phyloP scores from a whole-genome alignment of 2,329 filamentous ascomycete genomes.

The Trichophyton simii region DNA sequence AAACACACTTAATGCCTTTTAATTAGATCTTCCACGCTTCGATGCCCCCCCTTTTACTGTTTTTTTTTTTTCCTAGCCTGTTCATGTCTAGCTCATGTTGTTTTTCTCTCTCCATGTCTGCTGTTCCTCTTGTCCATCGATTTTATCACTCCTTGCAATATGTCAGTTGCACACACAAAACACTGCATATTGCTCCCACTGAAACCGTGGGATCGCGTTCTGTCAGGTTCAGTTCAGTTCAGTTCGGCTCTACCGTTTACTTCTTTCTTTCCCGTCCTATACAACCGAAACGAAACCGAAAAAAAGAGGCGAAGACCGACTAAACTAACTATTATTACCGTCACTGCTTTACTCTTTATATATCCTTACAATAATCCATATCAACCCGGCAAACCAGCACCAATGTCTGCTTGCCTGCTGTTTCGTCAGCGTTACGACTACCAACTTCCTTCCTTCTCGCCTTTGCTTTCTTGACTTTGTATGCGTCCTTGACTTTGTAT shows the following conservation, averaged over 20 bases:
- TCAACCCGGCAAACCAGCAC: background rate
- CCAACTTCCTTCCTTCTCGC: background rate
- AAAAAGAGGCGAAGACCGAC: background rate
- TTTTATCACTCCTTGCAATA: background rate
- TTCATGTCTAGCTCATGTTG: background rate
- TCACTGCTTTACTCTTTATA: background rate
- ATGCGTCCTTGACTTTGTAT: no score
- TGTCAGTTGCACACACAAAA: background rate
- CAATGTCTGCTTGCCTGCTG: background rate
- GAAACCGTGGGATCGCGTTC: conserved; percentile 1
- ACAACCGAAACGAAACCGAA: no score
- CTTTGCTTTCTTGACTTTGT: background rate
- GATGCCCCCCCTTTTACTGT: conserved; percentile 2
- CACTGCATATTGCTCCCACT: background rate
- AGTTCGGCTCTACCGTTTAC: background rate
- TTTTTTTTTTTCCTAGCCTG: background rate
- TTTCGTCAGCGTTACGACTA: background rate
- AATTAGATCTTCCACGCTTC: conserved; percentile 5
- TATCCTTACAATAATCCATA: background rate
- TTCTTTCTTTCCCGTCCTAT: no score
- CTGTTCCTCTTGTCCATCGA: background rate
- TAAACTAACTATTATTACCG: background rate
- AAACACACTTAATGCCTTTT: background rate
- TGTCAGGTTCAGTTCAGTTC: background rate
- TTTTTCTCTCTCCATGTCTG: background rate